phyloP scores from a whole-genome alignment of 129 eudicot species.

The Flaveria robusta region DNA sequence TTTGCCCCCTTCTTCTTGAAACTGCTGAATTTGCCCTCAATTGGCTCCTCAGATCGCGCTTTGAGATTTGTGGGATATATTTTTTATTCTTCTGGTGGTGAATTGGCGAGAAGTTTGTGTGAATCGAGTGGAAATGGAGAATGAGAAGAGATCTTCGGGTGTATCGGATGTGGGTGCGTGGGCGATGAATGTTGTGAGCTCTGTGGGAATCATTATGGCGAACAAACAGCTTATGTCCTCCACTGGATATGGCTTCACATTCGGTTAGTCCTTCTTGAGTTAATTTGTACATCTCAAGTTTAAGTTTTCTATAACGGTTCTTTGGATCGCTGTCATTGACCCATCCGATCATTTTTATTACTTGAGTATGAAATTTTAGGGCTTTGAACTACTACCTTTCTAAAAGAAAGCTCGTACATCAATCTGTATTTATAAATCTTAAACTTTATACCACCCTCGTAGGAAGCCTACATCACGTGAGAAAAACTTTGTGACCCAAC shows the following conservation, averaged over 20 bases:
- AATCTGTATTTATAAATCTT: no score
- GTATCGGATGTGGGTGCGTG: slow-evolving; percentile 84
- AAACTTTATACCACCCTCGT: no score
- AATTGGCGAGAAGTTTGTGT: neutral
- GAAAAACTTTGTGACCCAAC: no score
- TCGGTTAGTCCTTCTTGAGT: slow-evolving; percentile 39
- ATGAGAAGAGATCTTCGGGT: slow-evolving; percentile 47
- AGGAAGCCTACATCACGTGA: no score
- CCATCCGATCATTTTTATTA: no score
- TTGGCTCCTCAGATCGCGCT: no score
- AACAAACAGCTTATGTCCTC: slow-evolving; percentile 79
- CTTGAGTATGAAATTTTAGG: no score
- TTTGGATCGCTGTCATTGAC: no score
- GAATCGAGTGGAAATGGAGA: slow-evolving; percentile 44
- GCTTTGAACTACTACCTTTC: no score
- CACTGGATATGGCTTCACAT: slow-evolving; percentile 65
- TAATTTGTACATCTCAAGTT: neutral
- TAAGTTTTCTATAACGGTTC: no score
- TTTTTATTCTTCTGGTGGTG: neutral
- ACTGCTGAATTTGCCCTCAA: neutral
- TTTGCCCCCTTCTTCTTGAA: neutral
- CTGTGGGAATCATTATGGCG: slow-evolving; percentile 85
- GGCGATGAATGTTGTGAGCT: slow-evolving; percentile 78
- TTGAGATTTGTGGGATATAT: neutral
- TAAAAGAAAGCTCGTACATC: no score